Base-by-base conservation (phyloP, 371 early-diverging fungal genomes). In the Rhizopus stolonifer region DNA sequence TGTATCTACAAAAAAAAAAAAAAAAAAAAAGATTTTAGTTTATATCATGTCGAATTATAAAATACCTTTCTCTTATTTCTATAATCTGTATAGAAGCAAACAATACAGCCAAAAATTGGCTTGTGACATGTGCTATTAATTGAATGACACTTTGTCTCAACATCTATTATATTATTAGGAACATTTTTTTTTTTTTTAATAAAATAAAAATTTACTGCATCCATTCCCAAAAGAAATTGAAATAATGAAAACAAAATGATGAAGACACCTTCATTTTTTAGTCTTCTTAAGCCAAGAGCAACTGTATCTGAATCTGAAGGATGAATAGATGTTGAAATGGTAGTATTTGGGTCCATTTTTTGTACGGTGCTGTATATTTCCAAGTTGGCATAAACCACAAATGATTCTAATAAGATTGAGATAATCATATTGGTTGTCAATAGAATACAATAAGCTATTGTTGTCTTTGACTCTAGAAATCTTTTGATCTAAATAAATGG, bases 61-160 rank as follows among this genome's bases (percentile, higher is more conserved):
- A n/a, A n/a, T 68, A 74, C 74, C 70, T 69, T 59, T 57, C 60
- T 2, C 65, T 48, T 19, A 74, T 74, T 25, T 70, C 70, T 33
- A 61, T 59, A 11, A 74, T 53, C 42, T 78, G 74, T 23, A 74
- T 67, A 7, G 69, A 51, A n/a, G 69, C 70, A 50, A 78, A 72
- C 21, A 72, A 52, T 14, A 70, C 60, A 15, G 63, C 49, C 2
- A 78, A 36, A 14, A 70, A 52, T 34, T 68, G 64, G 42, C 60
- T 67, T 22, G 50, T 49, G 15, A 64, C 60, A 58, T 78, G 71
- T 13, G 74, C 72, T 5, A 70, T 63, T 13, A 74, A 25, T 47
- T 78, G 79, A 48, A 78, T 78, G 5, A 74, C 60, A 49, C 65
- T 74, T 54, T 78, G 74, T 22, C 79, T 58, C 14, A 78, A 65